Evolutionary conservation across 768 basidiomycete species (phyloP).

Genomic region (Russula emetica): DNA sequence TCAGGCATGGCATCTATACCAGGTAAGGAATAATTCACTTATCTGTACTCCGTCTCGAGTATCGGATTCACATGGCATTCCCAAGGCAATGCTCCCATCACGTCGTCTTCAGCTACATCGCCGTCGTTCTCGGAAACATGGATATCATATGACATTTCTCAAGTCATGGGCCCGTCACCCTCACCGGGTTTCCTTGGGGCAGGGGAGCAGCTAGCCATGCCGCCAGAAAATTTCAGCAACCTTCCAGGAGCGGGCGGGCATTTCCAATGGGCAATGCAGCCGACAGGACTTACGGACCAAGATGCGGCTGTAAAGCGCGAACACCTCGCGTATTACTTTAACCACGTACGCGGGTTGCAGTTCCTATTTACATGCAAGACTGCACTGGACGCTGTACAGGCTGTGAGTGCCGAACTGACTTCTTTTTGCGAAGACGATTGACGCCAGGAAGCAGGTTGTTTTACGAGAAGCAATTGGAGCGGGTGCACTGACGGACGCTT

Average conservation of each 20-base stretch:
- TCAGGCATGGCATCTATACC: slow-evolving; percentile 23
- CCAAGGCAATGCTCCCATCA: slow-evolving; percentile 20
- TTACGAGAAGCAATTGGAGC: slow-evolving; percentile 18
- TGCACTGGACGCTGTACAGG: slow-evolving; percentile 60
- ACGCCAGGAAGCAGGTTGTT: slow-evolving; percentile 16
- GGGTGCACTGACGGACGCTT: slow-evolving; percentile 22
- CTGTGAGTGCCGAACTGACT: slow-evolving; percentile 42
- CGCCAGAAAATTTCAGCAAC: slow-evolving; percentile 22
- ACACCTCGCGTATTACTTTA: slow-evolving; percentile 67
- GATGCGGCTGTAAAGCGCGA: slow-evolving; percentile 22
- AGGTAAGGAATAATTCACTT: slow-evolving; percentile 22
- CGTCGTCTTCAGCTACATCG: slow-evolving; percentile 7
- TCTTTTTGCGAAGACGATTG: neutral
- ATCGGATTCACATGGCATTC: neutral
- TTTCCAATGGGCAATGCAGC: slow-evolving; percentile 22
- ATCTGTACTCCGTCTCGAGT: neutral
- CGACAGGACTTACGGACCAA: slow-evolving; percentile 21
- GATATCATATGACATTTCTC: slow-evolving; percentile 12
- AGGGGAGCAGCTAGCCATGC: slow-evolving; percentile 7
- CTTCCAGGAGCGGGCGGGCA: slow-evolving; percentile 13
- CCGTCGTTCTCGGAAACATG: slow-evolving; percentile 16
- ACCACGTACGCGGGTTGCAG: slow-evolving; percentile 61
- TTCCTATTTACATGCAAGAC: slow-evolving; percentile 60
- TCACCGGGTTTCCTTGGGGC: slow-evolving; percentile 10
- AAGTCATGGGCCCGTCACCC: slow-evolving; percentile 1